Evolutionary conservation across 257 asterid species (phyloP).

Genomic region (Lantana camara): DNA sequence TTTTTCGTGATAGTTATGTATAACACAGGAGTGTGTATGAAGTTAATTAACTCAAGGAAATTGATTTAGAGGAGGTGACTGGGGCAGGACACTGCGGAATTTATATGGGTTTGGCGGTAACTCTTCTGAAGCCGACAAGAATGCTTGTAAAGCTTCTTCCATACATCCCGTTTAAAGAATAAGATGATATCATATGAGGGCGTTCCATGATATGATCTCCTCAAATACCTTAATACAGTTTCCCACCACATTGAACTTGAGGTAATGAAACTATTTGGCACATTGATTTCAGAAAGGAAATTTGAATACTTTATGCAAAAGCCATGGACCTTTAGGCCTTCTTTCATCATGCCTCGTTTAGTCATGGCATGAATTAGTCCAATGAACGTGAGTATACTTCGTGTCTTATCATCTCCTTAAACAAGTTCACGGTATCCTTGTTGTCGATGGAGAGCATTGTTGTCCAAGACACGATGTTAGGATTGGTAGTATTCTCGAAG

Average conservation of each 20-base stretch:
- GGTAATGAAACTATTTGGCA: constrained; percentile 84
- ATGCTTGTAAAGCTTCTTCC: constrained; percentile 72
- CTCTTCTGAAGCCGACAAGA: constrained; percentile 48
- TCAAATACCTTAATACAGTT: constrained; percentile 62
- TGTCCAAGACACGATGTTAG: constrained; percentile 88
- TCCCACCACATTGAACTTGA: constrained; percentile 55
- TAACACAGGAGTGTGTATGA: too few relatives aligned
- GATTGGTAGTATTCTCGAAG: constrained; percentile 48
- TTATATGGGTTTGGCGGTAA: constrained; percentile 73
- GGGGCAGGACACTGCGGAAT: constrained; percentile 79
- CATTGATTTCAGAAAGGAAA: constrained; percentile 58
- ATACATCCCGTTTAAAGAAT: constrained; percentile 68
- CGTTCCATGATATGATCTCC: constrained; percentile 80
- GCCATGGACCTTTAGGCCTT: constrained; percentile 76
- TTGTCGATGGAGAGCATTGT: constrained; percentile 74
- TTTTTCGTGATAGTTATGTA: too few relatives aligned
- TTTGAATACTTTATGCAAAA: constrained; percentile 58
- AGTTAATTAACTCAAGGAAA: constrained; percentile 66
- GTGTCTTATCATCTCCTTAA: constrained; percentile 64
- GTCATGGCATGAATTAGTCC: constrained; percentile 75
- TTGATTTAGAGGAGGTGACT: constrained; percentile 78
- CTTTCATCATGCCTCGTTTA: constrained; percentile 42
- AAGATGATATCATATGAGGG: constrained; percentile 77
- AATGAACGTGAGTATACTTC: constrained; percentile 65
- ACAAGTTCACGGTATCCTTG: constrained; percentile 53